Conservation (phyloP, 371 early-diverging fungal genomes). For the Mortierella sp. region DNA sequence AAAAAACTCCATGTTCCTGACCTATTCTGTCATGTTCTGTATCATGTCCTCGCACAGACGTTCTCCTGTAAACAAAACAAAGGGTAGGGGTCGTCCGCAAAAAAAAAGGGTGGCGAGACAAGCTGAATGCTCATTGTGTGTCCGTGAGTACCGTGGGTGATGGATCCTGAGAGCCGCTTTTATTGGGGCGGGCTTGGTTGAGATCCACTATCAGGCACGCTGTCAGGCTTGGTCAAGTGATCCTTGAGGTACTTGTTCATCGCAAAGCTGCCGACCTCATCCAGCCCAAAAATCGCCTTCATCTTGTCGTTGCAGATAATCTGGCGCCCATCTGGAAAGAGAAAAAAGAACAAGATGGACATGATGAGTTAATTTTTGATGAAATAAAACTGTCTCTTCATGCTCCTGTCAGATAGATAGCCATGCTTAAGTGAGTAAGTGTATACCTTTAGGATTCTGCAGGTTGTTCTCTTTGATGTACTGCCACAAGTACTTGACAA, state of each 20-base stretch:
- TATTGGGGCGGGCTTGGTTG: not conserved
- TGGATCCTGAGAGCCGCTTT: not conserved
- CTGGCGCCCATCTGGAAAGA: conserved; percentile 17
- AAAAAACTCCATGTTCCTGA: no score
- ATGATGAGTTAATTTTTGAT: not conserved
- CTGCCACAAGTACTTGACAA: conserved; percentile 69
- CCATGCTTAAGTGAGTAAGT: conserved; percentile 4
- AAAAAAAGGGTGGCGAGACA: no score
- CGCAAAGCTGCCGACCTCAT: conserved; percentile 29
- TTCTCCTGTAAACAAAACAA: no score
- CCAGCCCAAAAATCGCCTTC: conserved; percentile 29
- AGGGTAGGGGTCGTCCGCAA: no score
- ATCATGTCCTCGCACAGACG: no score
- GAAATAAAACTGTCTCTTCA: not conserved
- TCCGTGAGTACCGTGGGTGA: no score
- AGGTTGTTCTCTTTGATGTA: conserved; percentile 65
- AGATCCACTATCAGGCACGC: not conserved
- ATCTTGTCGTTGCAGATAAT: conserved; percentile 34
- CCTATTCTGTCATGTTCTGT: no score
- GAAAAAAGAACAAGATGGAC: not conserved
- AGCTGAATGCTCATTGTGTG: no score
- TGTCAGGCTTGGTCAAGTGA: conserved; percentile 42
- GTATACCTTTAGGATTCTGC: conserved; percentile 62
- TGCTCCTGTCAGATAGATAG: not conserved
- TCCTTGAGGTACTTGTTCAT: conserved; percentile 46